phyloP scores from a whole-genome alignment of 345 rosid genomes.

The Punica granatum region DNA sequence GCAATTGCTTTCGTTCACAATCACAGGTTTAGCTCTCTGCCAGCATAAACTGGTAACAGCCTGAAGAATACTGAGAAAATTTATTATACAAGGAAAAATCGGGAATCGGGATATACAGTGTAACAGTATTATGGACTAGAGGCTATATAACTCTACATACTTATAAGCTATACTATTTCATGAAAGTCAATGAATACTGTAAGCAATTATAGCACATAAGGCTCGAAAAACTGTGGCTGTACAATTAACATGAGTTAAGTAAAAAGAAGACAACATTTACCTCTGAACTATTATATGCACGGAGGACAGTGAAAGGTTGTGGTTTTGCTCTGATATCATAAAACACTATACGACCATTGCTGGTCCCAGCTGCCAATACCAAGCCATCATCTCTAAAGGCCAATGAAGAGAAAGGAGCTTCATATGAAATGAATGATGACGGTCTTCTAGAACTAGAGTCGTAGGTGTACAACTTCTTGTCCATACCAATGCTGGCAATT shows the following conservation, averaged over 20 bases:
- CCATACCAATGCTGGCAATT: slow-evolving; percentile 90
- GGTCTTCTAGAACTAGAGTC: slow-evolving; percentile 81
- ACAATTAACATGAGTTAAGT: not conserved
- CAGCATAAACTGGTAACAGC: slow-evolving; percentile 93
- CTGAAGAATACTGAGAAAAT: slow-evolving; percentile 32
- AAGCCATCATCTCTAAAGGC: slow-evolving; percentile 90
- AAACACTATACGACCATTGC: slow-evolving; percentile 85
- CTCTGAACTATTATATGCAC: slow-evolving; percentile 88
- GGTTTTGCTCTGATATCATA: slow-evolving; percentile 93
- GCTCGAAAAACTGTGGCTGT: not conserved
- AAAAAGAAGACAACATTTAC: slow-evolving; percentile 26
- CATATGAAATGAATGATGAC: slow-evolving; percentile 66
- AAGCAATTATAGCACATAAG: not conserved
- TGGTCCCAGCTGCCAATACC: slow-evolving; percentile 89
- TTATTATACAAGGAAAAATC: slow-evolving; percentile 11
- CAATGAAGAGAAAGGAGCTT: slow-evolving; percentile 96
- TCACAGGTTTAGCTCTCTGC: slow-evolving; percentile 91
- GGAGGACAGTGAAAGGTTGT: slow-evolving; percentile 81
- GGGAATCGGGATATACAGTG: not conserved
- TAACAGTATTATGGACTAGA: not conserved
- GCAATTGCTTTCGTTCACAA: slow-evolving; percentile 72
- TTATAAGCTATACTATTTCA: not conserved
- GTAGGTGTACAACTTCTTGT: slow-evolving; percentile 84
- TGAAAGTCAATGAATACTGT: not conserved
- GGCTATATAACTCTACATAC: not conserved